Conservation (phyloP, 2,329 filamentous ascomycete species). For the Allantophomopsis cytisporea region DNA sequence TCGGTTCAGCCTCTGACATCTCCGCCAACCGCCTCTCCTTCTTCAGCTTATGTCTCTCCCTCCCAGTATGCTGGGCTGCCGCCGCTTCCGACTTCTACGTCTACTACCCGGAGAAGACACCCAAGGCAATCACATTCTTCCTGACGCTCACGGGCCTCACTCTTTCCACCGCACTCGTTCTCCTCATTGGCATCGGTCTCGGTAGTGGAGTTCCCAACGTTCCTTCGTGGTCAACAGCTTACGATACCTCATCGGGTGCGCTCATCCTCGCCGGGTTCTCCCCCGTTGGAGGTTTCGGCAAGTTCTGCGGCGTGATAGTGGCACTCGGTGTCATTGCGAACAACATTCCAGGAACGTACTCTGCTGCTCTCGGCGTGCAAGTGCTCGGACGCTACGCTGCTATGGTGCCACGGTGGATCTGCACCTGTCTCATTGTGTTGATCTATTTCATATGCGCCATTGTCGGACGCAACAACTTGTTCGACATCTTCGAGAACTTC, state of each 20-base stretch:
- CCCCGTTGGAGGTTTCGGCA: slow-evolving; percentile 46
- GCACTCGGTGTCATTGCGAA: slow-evolving; percentile 53
- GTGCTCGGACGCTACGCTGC: slow-evolving; percentile 45
- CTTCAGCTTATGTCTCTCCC: slow-evolving; percentile 54
- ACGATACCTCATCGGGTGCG: slow-evolving; percentile 40
- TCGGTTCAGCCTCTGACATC: slow-evolving; percentile 35
- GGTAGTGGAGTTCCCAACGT: slow-evolving; percentile 39
- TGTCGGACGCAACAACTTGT: slow-evolving; percentile 44
- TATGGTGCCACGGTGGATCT: slow-evolving; percentile 45
- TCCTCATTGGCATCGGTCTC: slow-evolving; percentile 47
- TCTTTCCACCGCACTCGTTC: slow-evolving; percentile 44
- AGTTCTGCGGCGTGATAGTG: slow-evolving; percentile 51
- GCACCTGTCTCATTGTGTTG: slow-evolving; percentile 47
- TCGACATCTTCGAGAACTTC: slow-evolving; percentile 55
- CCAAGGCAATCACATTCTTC: slow-evolving; percentile 33
- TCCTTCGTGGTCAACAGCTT: slow-evolving; percentile 42
- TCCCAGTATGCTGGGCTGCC: slow-evolving; percentile 48
- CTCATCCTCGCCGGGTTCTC: slow-evolving; percentile 49
- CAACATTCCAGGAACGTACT: slow-evolving; percentile 51
- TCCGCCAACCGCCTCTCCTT: slow-evolving; percentile 49
- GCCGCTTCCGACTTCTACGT: slow-evolving; percentile 56
- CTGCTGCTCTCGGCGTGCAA: slow-evolving; percentile 50
- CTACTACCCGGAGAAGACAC: slow-evolving; percentile 38
- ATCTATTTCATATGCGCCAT: slow-evolving; percentile 52
- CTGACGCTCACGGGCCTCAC: slow-evolving; percentile 42